Conservation (phyloP, 345 rosid genomes). For the Luvunga scandens region DNA sequence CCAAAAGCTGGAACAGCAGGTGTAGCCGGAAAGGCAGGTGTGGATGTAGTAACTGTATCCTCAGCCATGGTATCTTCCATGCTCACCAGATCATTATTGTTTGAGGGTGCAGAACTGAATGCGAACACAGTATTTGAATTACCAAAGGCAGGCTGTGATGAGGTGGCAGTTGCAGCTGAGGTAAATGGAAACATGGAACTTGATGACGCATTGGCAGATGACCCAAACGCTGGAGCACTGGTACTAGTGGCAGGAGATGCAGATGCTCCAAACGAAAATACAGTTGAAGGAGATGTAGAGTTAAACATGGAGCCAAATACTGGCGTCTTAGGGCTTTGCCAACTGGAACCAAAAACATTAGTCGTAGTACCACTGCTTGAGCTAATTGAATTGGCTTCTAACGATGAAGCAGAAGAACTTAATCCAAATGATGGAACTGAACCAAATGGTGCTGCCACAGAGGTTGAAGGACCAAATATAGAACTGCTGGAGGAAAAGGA, state of each 20-base stretch:
- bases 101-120: constrained; percentile 45
- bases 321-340: constrained; percentile 51
- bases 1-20: constrained; percentile 44
- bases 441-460: constrained; percentile 37
- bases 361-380: constrained; percentile 39
- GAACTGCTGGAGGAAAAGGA: constrained; percentile 44
- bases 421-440: constrained; percentile 51
- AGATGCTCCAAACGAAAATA: constrained; percentile 48
- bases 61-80: constrained; percentile 99
- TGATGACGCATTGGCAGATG: constrained; percentile 43
- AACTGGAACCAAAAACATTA: constrained; percentile 47
- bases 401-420: constrained; percentile 33
- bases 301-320: constrained; percentile 37
- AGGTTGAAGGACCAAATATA: constrained; percentile 46
- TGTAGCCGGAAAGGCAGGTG: constrained; percentile 36
- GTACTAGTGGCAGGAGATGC: constrained; percentile 37
- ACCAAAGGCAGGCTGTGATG: constrained; percentile 51
- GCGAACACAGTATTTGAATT: constrained; percentile 38
- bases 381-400: constrained; percentile 38
- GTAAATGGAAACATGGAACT: constrained; percentile 47
- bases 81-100: constrained; percentile 68
- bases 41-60: constrained; percentile 66
- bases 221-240: constrained; percentile 47
- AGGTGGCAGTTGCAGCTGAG: constrained; percentile 41
- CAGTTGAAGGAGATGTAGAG: constrained; percentile 43